Evolutionary conservation across 1,139 yeast species (phyloP).

Genomic region (Yamadazyma mexicana): DNA sequence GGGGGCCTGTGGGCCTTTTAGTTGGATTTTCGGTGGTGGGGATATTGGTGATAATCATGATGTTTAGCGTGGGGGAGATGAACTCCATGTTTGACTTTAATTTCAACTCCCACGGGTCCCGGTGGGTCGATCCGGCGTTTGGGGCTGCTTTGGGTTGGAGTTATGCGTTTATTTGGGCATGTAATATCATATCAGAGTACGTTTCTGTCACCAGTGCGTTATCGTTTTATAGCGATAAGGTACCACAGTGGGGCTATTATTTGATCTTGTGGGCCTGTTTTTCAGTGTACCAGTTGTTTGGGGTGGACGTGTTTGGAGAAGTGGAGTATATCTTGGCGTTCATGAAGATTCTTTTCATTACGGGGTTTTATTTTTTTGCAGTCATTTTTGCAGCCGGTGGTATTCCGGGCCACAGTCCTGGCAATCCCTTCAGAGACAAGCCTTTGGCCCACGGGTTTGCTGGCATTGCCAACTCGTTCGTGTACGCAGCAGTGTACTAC

Average conservation of each 20-base stretch:
- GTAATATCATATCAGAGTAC: slow-evolving; percentile 21
- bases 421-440: slow-evolving; percentile 39
- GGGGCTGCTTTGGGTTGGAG: slow-evolving; percentile 48
- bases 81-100: slow-evolving; percentile 40
- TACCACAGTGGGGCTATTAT: slow-evolving; percentile 36
- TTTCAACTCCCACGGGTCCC: slow-evolving; percentile 32
- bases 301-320: slow-evolving; percentile 46
- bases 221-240: slow-evolving; percentile 27
- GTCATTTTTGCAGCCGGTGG: slow-evolving; percentile 45
- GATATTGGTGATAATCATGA: slow-evolving; percentile 21
- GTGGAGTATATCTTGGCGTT: slow-evolving; percentile 41
- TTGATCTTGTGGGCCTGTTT: slow-evolving; percentile 36
- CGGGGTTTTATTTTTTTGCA: slow-evolving; percentile 42
- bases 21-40: slow-evolving; percentile 45
- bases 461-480: slow-evolving; percentile 40
- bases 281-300: slow-evolving; percentile 36
- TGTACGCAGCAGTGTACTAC: slow-evolving; percentile 62
- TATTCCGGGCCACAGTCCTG: slow-evolving; percentile 40
- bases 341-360: slow-evolving; percentile 39
- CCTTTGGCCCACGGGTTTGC: slow-evolving; percentile 41
- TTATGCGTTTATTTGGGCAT: slow-evolving; percentile 37
- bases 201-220: slow-evolving; percentile 30
- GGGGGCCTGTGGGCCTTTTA: slow-evolving; percentile 69
- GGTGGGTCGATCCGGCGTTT: slow-evolving; percentile 40
- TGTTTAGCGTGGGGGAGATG: slow-evolving; percentile 23